phyloP scores from a whole-genome alignment of 1,139 yeast genomes.

The Kodamaea sp. region DNA sequence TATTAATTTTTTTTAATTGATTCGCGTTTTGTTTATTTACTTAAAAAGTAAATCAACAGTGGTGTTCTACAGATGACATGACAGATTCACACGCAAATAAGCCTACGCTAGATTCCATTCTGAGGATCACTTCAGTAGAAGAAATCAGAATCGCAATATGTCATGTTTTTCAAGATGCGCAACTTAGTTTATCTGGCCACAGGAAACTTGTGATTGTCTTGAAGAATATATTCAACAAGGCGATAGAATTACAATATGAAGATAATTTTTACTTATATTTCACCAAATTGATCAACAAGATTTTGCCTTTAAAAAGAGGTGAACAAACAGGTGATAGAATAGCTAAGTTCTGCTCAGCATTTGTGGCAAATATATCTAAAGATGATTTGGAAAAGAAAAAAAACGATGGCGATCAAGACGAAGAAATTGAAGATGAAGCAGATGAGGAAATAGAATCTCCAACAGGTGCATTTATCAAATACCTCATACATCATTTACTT shows the following conservation, averaged over 20 bases:
- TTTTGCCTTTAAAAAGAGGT: slow-evolving; percentile 64
- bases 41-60: not conserved
- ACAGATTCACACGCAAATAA: slow-evolving; percentile 1
- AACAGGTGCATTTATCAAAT: slow-evolving; percentile 53
- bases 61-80: slow-evolving; percentile 1
- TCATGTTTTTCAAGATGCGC: slow-evolving; percentile 80
- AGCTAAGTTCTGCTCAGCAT: slow-evolving; percentile 68
- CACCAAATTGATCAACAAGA: slow-evolving; percentile 57
- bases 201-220: slow-evolving; percentile 66
- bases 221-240: slow-evolving; percentile 54
- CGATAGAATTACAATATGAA: slow-evolving; percentile 49
- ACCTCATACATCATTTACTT: slow-evolving; percentile 60
- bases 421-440: slow-evolving; percentile 7
- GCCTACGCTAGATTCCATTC: slow-evolving; percentile 19
- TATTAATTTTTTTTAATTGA: not conserved
- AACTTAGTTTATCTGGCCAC: slow-evolving; percentile 69
- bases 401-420: slow-evolving; percentile 23
- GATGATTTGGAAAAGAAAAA: slow-evolving; percentile 20
- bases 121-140: slow-evolving; percentile 20
- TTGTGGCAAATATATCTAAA: slow-evolving; percentile 49
- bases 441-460: slow-evolving; percentile 33
- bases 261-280: slow-evolving; percentile 60
- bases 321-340: slow-evolving; percentile 76
- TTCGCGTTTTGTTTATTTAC: not conserved
- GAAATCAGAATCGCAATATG: slow-evolving; percentile 48